Evolutionary conservation across 106 monocot genomes (phyloP).

Genomic region (Dioscorea dumetorum): DNA sequence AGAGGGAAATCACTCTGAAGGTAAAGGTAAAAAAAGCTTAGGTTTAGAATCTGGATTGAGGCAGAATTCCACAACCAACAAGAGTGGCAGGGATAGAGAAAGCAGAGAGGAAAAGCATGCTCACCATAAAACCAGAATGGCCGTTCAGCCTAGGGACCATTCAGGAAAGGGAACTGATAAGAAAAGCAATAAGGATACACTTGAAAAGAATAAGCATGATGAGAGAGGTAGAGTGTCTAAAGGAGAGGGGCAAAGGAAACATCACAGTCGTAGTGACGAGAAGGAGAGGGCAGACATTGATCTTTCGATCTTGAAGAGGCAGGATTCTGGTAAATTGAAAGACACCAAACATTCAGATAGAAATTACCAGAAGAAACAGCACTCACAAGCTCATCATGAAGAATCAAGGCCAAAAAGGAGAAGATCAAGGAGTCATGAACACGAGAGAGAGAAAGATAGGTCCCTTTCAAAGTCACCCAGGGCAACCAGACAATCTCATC

Average conservation of each 20-base stretch:
- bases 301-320: constrained; percentile 29
- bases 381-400: constrained; percentile 20
- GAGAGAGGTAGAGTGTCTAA: constrained; percentile 21
- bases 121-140: constrained; percentile 29
- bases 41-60: constrained; percentile 15
- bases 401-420: constrained; percentile 41
- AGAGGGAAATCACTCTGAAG: constrained; percentile 7
- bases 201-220: constrained; percentile 28
- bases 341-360: constrained; percentile 35
- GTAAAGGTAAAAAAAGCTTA: constrained; percentile 12
- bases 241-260: constrained; percentile 35
- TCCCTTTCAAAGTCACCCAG: constrained; percentile 55
- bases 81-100: constrained; percentile 36
- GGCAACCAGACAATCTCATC: constrained; percentile 22
- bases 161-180: constrained; percentile 23
- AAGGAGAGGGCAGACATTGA: constrained; percentile 30
- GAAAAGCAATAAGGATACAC: constrained; percentile 21
- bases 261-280: constrained; percentile 19
- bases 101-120: constrained; percentile 22
- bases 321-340: constrained; percentile 25
- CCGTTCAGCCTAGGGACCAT: constrained; percentile 7
- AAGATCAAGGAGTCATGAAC: constrained; percentile 65
- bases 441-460: constrained; percentile 30
- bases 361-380: constrained; percentile 31
- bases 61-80: constrained; percentile 17